phyloP scores from a whole-genome alignment of 495 filamentous ascomycete genomes.

The Neurospora terricola region DNA sequence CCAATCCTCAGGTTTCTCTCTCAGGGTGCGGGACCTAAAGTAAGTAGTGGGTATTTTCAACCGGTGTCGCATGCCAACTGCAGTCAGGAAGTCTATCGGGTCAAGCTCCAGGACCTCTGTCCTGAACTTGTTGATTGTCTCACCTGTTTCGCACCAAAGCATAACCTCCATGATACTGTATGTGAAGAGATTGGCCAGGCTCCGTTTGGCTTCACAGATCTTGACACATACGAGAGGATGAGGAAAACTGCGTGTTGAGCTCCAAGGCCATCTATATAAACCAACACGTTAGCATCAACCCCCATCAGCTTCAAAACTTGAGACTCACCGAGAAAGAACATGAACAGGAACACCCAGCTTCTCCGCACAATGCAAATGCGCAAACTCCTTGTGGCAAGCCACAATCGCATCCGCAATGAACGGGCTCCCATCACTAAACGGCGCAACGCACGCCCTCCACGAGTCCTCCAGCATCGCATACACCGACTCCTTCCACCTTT shows the following conservation, averaged over 20 bases:
- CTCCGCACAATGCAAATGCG: slow-evolving; percentile 53
- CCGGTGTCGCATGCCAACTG: slow-evolving; percentile 44
- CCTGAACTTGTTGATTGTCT: slow-evolving; percentile 46
- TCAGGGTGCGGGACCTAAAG: slow-evolving; percentile 46
- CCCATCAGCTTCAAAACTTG: not conserved
- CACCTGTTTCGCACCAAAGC: slow-evolving; percentile 44
- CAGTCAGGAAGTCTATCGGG: slow-evolving; percentile 46
- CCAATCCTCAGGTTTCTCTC: slow-evolving; percentile 50
- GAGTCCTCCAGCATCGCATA: slow-evolving; percentile 52
- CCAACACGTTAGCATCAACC: not conserved
- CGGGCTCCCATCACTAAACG: slow-evolving; percentile 33
- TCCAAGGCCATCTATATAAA: not conserved
- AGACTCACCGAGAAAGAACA: slow-evolving; percentile 40
- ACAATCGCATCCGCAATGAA: slow-evolving; percentile 61
- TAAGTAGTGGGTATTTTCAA: slow-evolving; percentile 48
- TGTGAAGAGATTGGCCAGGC: slow-evolving; percentile 50
- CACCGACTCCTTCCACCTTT: slow-evolving; percentile 38
- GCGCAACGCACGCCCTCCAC: slow-evolving; percentile 53
- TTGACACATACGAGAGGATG: slow-evolving; percentile 53
- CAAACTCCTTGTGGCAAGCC: slow-evolving; percentile 58
- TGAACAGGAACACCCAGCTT: slow-evolving; percentile 46
- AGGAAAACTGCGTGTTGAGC: slow-evolving; percentile 30
- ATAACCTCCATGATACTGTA: slow-evolving; percentile 54
- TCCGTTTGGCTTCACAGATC: slow-evolving; percentile 39
- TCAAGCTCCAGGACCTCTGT: slow-evolving; percentile 44